phyloP scores from a whole-genome alignment of 2,329 filamentous ascomycete genomes.

The Botrytis aclada region DNA sequence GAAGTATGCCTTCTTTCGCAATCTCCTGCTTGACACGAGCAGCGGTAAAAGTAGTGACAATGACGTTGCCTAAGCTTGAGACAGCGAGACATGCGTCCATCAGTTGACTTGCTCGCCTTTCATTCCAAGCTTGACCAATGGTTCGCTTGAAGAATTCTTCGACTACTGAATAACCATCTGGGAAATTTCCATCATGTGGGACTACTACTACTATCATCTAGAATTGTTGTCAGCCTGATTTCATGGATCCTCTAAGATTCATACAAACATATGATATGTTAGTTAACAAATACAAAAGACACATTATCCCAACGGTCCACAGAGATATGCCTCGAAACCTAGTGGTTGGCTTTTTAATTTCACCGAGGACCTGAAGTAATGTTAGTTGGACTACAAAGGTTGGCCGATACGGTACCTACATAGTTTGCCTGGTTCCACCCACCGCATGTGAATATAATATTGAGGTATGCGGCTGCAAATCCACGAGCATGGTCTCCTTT shows the following conservation, averaged over 20 bases:
- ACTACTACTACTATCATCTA: conserved; percentile 32
- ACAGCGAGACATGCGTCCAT: conserved; percentile 51
- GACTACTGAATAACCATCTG: conserved; percentile 29
- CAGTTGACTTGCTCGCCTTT: conserved; percentile 29
- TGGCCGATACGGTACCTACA: conserved; percentile 29
- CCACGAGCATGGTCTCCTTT: conserved; percentile 28
- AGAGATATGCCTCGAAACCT: conserved; percentile 29
- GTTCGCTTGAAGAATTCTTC: conserved; percentile 40
- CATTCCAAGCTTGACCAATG: conserved; percentile 34
- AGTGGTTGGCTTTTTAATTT: conserved; percentile 24
- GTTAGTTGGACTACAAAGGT: conserved; percentile 32
- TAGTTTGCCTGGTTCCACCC: conserved; percentile 47
- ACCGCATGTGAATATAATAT: conserved; percentile 43
- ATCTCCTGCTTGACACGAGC: conserved; percentile 58
- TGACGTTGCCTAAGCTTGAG: conserved; percentile 46
- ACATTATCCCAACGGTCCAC: conserved; percentile 33
- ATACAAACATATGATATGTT: conserved; percentile 42
- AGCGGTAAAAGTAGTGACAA: conserved; percentile 55
- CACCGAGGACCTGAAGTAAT: conserved; percentile 39
- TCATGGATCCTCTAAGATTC: conserved; percentile 25
- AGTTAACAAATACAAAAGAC: conserved; percentile 40
- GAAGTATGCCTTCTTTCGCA: conserved; percentile 55
- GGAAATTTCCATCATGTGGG: neutral
- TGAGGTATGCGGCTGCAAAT: conserved; percentile 44
- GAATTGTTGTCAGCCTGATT: neutral